Evolutionary conservation across 2,329 filamentous ascomycete species (phyloP), one percentile per base, ranked within the genome.

Genomic region (Karstenula rhodostoma): DNA sequence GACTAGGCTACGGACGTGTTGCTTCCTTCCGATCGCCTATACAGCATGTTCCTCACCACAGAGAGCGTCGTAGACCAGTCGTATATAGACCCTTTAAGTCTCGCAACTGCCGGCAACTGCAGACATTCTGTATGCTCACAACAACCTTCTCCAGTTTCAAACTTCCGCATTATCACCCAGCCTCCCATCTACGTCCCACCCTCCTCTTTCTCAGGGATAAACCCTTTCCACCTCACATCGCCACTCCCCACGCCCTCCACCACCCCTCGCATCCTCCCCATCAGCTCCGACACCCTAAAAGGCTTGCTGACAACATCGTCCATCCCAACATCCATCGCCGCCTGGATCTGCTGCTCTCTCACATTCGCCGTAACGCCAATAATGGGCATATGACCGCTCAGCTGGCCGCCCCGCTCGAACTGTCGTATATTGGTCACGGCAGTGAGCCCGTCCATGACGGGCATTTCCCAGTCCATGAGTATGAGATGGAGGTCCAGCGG

Each of bases 261-360:
- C 47, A 60, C 15, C 15, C 42, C 48, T 32, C 48, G 47, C 54
- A 67, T 65, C 17, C 58, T 64, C 10, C 43, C 40, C 55, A 64
- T 59, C 4, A 76, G 59, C 52, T 74, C 72, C 1, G 70, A 64
- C 51, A 75, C 71, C 33, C 69, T 66, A 72, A 94, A 94, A 1
- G 92, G 92, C 72, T 94, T 95, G 4, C 89, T 89, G 37, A 94
- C 90, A 42, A 93, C 87, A 75, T 74, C 64, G 37, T 76, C 74
- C 72, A 77, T 76, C 4, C 75, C 75, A 0, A 71, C 73, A 40
- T 71, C 63, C 46, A 74, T 57, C 4, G 73, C 74, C 3, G 55
- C 60, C 27, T 70, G 53, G 1, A 77, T 69, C 59, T 78, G 75
- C 58, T 76, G 68, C 13, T 62, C 63, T 33, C 73, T 62, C 12